phyloP scores from a whole-genome alignment of 2,329 filamentous ascomycete genomes.

The Thielaviopsis ethacetica region DNA sequence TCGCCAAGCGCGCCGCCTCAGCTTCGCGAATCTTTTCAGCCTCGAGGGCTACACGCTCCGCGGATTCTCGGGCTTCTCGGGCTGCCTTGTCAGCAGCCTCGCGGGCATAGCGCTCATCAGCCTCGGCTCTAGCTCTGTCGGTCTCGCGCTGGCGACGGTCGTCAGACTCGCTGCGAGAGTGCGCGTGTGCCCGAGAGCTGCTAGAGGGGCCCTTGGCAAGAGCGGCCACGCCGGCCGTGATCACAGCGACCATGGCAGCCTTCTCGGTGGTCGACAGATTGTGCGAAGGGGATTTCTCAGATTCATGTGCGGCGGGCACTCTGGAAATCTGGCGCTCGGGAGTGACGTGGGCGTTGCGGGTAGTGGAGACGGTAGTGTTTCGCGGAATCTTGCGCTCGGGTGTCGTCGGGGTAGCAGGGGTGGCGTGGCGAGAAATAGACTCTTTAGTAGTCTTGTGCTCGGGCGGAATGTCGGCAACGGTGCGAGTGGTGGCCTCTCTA shows the following conservation, averaged over 20 bases:
- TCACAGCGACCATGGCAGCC: neutral
- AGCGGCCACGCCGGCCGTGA: neutral
- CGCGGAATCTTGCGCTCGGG: neutral
- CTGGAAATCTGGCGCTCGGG: neutral
- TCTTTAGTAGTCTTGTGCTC: no score
- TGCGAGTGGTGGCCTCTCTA: no score
- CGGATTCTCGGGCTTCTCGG: neutral
- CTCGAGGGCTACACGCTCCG: neutral
- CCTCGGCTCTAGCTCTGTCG: no score
- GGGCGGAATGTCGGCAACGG: no score
- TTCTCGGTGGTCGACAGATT: neutral
- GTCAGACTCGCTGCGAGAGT: neutral
- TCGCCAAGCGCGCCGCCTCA: constrained; percentile 24
- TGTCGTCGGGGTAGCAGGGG: neutral
- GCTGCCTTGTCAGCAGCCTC: neutral
- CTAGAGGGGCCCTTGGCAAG: neutral
- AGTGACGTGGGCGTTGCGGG: no score
- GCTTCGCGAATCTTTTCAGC: constrained; percentile 13
- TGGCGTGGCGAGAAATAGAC: neutral
- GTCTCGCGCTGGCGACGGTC: neutral
- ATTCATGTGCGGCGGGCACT: neutral
- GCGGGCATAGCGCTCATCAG: neutral
- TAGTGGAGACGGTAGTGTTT: neutral
- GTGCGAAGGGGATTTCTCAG: neutral
- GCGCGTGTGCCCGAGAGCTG: neutral